A percentile compares a stretch with the other conserved stretches of the same genome.
phyloP scores from a whole-genome alignment of 768 basidiomycete genomes.

The Suillus fuscotomentosus region DNA sequence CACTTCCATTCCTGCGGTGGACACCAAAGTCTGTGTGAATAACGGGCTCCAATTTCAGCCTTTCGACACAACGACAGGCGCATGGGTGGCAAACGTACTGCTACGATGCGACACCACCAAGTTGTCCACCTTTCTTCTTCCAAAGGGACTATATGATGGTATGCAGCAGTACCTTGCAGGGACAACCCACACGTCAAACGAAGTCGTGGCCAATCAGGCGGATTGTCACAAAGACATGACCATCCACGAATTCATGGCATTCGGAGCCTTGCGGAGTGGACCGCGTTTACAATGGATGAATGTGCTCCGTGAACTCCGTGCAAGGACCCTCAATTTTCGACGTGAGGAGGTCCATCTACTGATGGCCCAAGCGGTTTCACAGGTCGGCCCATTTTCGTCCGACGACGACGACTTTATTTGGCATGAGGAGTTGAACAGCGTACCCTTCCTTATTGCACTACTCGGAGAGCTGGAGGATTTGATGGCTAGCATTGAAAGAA shows the following conservation, averaged over 20 bases:
- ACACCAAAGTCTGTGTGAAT: conserved; percentile 25
- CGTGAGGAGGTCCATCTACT: conserved; percentile 40
- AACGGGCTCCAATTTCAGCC: conserved; percentile 33
- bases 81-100: conserved; percentile 17
- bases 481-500: conserved; percentile 34
- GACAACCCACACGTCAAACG: conserved; percentile 42
- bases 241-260: conserved; percentile 46
- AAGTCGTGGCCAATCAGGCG: conserved; percentile 39
- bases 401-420: conserved; percentile 26
- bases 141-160: conserved; percentile 27
- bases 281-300: conserved; percentile 49
- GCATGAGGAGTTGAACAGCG: conserved; percentile 38
- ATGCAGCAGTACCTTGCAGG: conserved; percentile 37
- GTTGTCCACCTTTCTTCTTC: conserved; percentile 34
- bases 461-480: conserved; percentile 35
- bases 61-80: conserved; percentile 24
- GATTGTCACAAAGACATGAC: conserved; percentile 39
- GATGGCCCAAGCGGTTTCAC: conserved; percentile 42
- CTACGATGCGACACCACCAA: background rate
- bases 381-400: conserved; percentile 34
- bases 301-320: conserved; percentile 44
- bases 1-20: conserved; percentile 13
- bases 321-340: conserved; percentile 37
- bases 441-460: conserved; percentile 36
- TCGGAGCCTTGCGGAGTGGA: conserved; percentile 46